Percentiles rank a stretch among this genome's conserved stretches.
phyloP scores from a whole-genome alignment of 345 rosid genomes.

The Moricandia arvensis region DNA sequence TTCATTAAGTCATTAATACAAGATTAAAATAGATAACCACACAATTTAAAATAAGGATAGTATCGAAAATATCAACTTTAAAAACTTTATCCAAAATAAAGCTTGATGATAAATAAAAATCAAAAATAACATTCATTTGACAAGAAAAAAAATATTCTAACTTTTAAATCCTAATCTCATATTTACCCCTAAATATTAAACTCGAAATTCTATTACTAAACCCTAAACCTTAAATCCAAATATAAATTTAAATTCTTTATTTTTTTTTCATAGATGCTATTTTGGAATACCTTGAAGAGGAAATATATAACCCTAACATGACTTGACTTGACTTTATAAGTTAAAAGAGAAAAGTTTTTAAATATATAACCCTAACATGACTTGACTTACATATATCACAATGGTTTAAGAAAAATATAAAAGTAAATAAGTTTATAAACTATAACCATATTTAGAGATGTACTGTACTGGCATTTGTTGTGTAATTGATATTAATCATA shows the following conservation, averaged over 20 bases:
- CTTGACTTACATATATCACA: not conserved
- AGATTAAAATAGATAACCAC: not conserved
- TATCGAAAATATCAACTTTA: not conserved
- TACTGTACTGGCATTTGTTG: not conserved
- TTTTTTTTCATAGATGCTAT: not conserved
- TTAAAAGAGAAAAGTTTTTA: not conserved
- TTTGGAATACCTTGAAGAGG: not conserved
- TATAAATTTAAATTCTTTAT: not conserved
- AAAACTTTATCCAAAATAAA: not conserved
- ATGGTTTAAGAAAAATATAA: not conserved
- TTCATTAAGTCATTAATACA: not conserved
- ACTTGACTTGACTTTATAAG: not conserved
- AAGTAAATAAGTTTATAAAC: not conserved
- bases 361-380: not conserved
- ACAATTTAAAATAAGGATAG: not conserved
- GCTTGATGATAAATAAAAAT: too few relatives aligned
- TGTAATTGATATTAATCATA: slow-evolving; percentile 4
- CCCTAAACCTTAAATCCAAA: not conserved
- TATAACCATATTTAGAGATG: not conserved
- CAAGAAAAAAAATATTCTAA: not conserved
- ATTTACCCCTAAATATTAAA: not conserved
- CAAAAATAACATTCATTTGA: not conserved
- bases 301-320: not conserved
- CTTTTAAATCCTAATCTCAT: not conserved
- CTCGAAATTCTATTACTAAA: not conserved